Base-by-base conservation (phyloP, 1,139 yeast species). In the Nakaseomyces kungkrabaensis region DNA sequence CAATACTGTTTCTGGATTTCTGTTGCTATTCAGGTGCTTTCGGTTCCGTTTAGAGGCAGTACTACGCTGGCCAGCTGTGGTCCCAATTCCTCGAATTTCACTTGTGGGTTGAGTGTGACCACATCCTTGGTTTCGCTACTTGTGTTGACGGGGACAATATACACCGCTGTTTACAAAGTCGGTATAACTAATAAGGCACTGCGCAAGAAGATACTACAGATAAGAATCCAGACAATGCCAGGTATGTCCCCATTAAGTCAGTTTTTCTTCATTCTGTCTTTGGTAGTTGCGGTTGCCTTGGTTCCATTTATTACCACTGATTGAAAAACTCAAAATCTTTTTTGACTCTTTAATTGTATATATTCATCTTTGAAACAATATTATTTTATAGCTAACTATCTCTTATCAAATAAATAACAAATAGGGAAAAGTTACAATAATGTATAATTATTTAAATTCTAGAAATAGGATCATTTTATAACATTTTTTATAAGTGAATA, bases 401-500 rank as follows among this genome's bases (percentile, higher is more conserved):
- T 10, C 17, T 10, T 34, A 34, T 34, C 17, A 9, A 10, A 11
- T 17, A 17, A 17, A 17, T 17, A 17, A 17, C 22, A 17, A 17
- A 17, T 17, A 17, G 22, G 22, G 22, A 17, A 17, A 17, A 17
- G 24, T 36, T 36, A 36, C 38, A 36, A 5, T 36, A 13, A 13
- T 36, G 6, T 17, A 13, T 17, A 4, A 36, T 36, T 7, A 4
- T 17, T 13, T 36, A 43, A 17, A 9, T 33, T 8, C 10, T 32
- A 32, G 6, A 43, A 58, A 9, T 29, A 29, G 31, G 31, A 29
- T 29, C 31, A 29, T 29, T 29, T 29, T 29, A 29, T 29, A 29
- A 29, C 22, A 29, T 17, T 13, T 4, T 29, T 59, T 63, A 67
- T 56, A 77, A 62, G 62, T 78, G 79, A 52, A 85, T 75, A 53